Base-by-base conservation (phyloP, 257 asterid genomes). In the Solanum paucissectum region DNA sequence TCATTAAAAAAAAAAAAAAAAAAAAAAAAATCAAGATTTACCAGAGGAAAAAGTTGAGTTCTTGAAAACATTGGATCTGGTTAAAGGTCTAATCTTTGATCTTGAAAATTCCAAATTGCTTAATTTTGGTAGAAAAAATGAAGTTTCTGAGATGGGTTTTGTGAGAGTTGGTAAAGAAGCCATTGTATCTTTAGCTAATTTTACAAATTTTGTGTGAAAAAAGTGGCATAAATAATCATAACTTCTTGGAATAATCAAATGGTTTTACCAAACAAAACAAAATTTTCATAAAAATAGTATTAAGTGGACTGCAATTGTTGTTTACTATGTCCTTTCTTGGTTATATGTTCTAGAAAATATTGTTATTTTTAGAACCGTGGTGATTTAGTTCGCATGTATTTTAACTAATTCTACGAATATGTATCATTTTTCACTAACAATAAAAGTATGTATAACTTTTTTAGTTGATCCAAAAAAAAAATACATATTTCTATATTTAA, bases 11-110 rank as follows among this genome's bases (percentile, higher is more conserved):
- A 3, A 2, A 3, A 3, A 2, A 3, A n/a, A 36, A 52, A 14
- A 46, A 73, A 33, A 36, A n/a, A 46, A 71, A 33, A 52, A 37
- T 9, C 33, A n/a, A 88, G 11, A 87, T 86, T 92, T 85, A 93
- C 99, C 94, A 11, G 90, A 21, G 49, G 95, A 91, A 76, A 93
- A 91, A 90, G 55, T 88, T 25, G 98, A 92, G 88, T 90, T 89
- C 40, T 71, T 89, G 90, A 90, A 33, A 69, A 88, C 88, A 88
- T 82, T 87, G 16, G 91, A 88, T 83, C 68, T 88, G 58, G 66
- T 88, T 16, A 10, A 18, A 38, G 90, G 75, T 34, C 36, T 73
- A 34, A 89, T 64, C 90, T 91, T 92, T 86, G 75, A 86, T 86
- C 91, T 87, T 23, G 90, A 83, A 93, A 92, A 71, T 7, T 90